These are phyloP conservation scores for Cynanchum wilfordii DNA, from an alignment of 257 asterid genomes.

Conservation along the genomic window DNA sequence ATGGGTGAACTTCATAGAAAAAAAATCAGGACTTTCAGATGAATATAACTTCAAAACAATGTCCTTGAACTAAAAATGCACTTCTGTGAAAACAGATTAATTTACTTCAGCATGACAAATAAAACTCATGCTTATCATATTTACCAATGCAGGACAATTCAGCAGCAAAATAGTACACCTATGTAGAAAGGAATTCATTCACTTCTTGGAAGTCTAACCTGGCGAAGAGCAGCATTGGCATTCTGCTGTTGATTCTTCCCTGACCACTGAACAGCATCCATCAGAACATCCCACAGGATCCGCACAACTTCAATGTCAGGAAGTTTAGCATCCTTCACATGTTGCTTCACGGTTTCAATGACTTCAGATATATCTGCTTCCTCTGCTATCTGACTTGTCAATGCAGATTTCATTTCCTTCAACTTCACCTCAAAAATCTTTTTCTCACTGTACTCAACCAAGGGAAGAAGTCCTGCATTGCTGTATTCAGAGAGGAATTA, in stretches of 20 bases:
- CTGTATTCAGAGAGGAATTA: constrained; percentile 34
- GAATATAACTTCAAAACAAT: too few relatives aligned
- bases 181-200: neutral
- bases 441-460: constrained; percentile 84
- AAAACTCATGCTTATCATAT: too few relatives aligned
- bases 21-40: too few relatives aligned
- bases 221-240: constrained; percentile 86
- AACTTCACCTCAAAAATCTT: constrained; percentile 75
- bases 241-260: constrained; percentile 97
- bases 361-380: constrained; percentile 81
- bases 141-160: neutral
- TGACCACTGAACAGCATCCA: constrained; percentile 99
- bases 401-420: constrained; percentile 84
- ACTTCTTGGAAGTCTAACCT: constrained; percentile 38
- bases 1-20: too few relatives aligned
- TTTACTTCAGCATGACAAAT: too few relatives aligned
- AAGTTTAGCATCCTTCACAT: constrained; percentile 81
- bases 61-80: too few relatives aligned
- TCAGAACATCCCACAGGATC: constrained; percentile 87
- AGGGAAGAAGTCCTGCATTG: constrained; percentile 61
- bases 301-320: constrained; percentile 89
- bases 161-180: neutral
- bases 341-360: constrained; percentile 86
- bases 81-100: too few relatives aligned
- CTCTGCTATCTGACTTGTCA: constrained; percentile 74